phyloP scores from a whole-genome alignment of 164 flowering plant genomes.

The Warburgia ugandensis region DNA sequence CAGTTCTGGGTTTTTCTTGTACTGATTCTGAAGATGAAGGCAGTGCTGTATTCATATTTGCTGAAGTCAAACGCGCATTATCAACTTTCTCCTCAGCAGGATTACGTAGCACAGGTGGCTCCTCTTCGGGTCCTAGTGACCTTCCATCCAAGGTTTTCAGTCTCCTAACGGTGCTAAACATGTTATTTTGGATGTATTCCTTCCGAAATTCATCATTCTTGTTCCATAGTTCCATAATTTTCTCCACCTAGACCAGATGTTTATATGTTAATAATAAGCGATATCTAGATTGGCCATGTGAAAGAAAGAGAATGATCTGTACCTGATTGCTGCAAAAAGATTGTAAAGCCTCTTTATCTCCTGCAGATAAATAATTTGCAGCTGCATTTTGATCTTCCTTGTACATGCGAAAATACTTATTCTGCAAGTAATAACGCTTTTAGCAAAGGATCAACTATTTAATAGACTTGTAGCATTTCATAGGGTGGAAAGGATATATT shows the following conservation, averaged over 20 bases:
- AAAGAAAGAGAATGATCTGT: neutral
- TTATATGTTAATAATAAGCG: neutral
- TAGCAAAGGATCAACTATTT: neutral
- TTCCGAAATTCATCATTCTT: slow-evolving; percentile 57
- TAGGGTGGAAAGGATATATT: too few relatives aligned
- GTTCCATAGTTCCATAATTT: slow-evolving; percentile 64
- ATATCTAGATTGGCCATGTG: neutral
- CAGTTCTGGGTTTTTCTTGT: slow-evolving; percentile 17
- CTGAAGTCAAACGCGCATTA: slow-evolving; percentile 8
- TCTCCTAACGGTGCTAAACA: slow-evolving; percentile 60
- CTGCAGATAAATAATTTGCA: slow-evolving; percentile 27
- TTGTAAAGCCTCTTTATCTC: slow-evolving; percentile 50
- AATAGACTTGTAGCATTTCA: too few relatives aligned
- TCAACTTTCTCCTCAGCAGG: slow-evolving; percentile 20
- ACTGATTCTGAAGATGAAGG: slow-evolving; percentile 14
- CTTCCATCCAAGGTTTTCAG: slow-evolving; percentile 77
- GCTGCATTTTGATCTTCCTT: slow-evolving; percentile 46
- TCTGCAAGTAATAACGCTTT: slow-evolving; percentile 36
- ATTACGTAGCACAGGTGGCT: slow-evolving; percentile 31
- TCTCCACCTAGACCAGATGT: slow-evolving; percentile 44
- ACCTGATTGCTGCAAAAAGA: slow-evolving; percentile 56
- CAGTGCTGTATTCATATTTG: slow-evolving; percentile 11
- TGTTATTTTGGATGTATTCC: slow-evolving; percentile 56
- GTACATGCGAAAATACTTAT: slow-evolving; percentile 46
- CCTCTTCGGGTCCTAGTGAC: slow-evolving; percentile 73